Percentiles rank a stretch among this genome's conserved stretches.
Conservation (phyloP, 306 rosid species). For the Medicago lupulina region DNA sequence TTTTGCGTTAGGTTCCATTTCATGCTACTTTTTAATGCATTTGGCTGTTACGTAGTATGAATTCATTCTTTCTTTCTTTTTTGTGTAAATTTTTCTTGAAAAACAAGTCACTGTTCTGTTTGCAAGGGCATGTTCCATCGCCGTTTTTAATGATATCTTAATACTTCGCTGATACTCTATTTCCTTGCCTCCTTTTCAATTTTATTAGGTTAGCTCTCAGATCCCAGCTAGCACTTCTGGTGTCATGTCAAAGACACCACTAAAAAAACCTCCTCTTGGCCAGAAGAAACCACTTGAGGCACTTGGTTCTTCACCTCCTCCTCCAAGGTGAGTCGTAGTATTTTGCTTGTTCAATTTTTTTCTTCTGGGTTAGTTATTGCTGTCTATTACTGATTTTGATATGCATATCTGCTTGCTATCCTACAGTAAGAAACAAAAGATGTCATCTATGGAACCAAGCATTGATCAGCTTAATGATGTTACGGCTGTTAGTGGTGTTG, state of each 20-base stretch:
- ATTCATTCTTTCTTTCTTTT: not conserved
- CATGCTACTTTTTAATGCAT: constrained; percentile 8
- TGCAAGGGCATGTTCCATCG: not conserved
- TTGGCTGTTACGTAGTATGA: constrained; percentile 12
- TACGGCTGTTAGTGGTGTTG: constrained; percentile 97
- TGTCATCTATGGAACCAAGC: constrained; percentile 78
- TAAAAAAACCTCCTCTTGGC: constrained; percentile 68
- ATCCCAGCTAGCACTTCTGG: constrained; percentile 57
- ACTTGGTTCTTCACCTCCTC: constrained; percentile 83
- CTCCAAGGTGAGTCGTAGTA: constrained; percentile 63
- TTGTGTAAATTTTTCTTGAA: not conserved
- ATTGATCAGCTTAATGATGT: constrained; percentile 95
- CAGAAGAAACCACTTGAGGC: constrained; percentile 92
- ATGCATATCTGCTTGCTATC: constrained; percentile 32
- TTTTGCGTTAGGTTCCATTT: constrained; percentile 4
- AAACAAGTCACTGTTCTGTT: constrained; percentile 16
- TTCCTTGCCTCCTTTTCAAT: constrained; percentile 8
- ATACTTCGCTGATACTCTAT: constrained; percentile 36
- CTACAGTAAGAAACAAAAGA: constrained; percentile 88
- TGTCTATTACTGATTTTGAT: constrained; percentile 10
- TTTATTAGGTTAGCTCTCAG: constrained; percentile 55
- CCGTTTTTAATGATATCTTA: constrained; percentile 25
- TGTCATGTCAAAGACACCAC: constrained; percentile 55
- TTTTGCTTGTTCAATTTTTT: constrained; percentile 16
- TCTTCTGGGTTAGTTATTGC: constrained; percentile 10